Percentiles rank a stretch among this genome's conserved stretches.
Evolutionary conservation across 495 filamentous ascomycete species (phyloP).

Genomic region (Penicillium simplicissimum): DNA sequence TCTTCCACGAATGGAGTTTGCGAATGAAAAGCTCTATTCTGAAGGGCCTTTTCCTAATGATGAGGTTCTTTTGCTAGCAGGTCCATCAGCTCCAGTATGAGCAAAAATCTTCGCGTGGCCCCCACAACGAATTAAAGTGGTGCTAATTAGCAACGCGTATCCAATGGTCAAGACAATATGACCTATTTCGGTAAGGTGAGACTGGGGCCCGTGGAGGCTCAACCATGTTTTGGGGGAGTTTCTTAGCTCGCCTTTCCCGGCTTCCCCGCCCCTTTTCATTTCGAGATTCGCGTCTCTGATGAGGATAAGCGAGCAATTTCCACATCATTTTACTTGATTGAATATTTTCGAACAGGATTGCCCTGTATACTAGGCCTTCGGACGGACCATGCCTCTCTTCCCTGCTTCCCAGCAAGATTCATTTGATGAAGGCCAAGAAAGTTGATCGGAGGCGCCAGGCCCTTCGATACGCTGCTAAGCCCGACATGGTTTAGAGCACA

Average conservation of each 20-base stretch:
- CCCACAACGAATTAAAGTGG: conserved; percentile 22
- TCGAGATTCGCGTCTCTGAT: background rate
- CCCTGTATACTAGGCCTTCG: background rate
- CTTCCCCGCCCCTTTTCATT: conserved; percentile 31
- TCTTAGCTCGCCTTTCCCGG: conserved; percentile 24
- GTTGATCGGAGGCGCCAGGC: conserved; percentile 23
- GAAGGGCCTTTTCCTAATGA: background rate
- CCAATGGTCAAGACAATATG: conserved; percentile 20
- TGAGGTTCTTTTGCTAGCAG: background rate
- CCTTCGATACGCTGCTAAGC: conserved; percentile 25
- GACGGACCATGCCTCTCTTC: background rate
- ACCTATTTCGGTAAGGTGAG: conserved; percentile 21
- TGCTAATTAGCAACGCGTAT: conserved; percentile 24
- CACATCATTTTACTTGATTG: background rate
- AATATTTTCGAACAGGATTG: background rate
- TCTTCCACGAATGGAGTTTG: background rate
- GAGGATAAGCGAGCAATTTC: background rate
- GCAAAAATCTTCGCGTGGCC: conserved; percentile 19
- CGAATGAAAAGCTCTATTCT: background rate
- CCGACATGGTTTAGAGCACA: conserved; percentile 17
- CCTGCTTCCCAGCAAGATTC: conserved; percentile 10
- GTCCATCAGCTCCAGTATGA: conserved; percentile 1
- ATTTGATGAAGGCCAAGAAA: conserved; percentile 11
- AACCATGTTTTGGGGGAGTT: conserved; percentile 27
- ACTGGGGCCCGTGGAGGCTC: conserved; percentile 28